A percentile compares a stretch with the other conserved stretches of the same genome.
Evolutionary conservation across 108 stramenopile species (phyloP).

Genomic region (Cylindrotheca closterium): DNA sequence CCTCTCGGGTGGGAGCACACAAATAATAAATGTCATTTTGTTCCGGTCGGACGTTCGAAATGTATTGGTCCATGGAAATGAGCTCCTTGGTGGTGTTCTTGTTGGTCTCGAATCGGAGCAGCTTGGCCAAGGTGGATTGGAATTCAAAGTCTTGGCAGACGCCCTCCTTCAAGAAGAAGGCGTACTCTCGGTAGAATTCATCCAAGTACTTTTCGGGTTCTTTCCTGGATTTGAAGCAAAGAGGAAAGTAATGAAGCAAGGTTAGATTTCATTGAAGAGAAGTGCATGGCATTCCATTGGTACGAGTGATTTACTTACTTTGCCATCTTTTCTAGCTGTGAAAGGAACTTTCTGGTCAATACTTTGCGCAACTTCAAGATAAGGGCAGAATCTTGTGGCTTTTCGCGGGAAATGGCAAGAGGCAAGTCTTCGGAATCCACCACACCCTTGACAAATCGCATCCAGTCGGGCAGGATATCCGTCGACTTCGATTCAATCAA

Average conservation of each 20-base stretch:
- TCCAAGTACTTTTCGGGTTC: slow-evolving; percentile 85
- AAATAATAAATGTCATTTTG: slow-evolving; percentile 98
- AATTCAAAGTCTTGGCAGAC: slow-evolving; percentile 89
- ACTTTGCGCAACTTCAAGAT: slow-evolving; percentile 87
- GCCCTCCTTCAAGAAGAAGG: slow-evolving; percentile 97
- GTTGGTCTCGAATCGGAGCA: slow-evolving; percentile 93
- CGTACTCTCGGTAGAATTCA: slow-evolving; percentile 93
- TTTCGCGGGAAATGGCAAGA: slow-evolving; percentile 93
- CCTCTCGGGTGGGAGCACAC: slow-evolving; percentile 90
- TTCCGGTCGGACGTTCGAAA: slow-evolving; percentile 87
- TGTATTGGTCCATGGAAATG: slow-evolving; percentile 93
- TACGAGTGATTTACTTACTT: slow-evolving; percentile 42
- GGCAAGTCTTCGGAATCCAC: slow-evolving; percentile 99
- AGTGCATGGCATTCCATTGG: slow-evolving; percentile 1
- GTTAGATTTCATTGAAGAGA: not conserved
- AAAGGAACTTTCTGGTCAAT: slow-evolving; percentile 86
- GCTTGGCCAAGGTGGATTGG: slow-evolving; percentile 88
- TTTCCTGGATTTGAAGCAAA: slow-evolving; percentile 46
- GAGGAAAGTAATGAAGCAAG: not conserved
- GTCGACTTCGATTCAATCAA: slow-evolving; percentile 92
- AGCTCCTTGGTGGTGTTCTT: slow-evolving; percentile 79
- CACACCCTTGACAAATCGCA: slow-evolving; percentile 93
- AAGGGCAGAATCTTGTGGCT: slow-evolving; percentile 95
- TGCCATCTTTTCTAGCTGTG: slow-evolving; percentile 78
- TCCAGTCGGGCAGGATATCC: slow-evolving; percentile 97